Evolutionary conservation across 768 basidiomycete genomes (phyloP).

Genomic region (Russula abietina): DNA sequence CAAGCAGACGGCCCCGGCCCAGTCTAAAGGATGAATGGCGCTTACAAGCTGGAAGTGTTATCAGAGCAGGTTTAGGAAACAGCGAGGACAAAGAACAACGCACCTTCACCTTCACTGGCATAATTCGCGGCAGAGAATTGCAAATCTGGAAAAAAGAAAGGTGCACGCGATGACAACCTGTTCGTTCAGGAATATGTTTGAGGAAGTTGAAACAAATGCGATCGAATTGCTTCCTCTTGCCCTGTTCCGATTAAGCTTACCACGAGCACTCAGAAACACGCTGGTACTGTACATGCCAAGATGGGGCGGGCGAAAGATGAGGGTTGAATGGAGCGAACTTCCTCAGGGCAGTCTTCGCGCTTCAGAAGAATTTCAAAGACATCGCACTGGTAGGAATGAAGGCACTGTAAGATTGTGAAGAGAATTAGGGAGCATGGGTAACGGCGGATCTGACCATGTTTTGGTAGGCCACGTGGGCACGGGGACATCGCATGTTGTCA

Average conservation of each 20-base stretch:
- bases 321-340: neutral
- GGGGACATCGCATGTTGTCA: neutral
- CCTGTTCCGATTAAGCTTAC: neutral
- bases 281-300: neutral
- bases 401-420: neutral
- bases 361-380: neutral
- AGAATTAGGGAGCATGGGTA: neutral
- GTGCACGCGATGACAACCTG: neutral
- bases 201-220: neutral
- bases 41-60: neutral
- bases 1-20: neutral
- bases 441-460: constrained; percentile 2
- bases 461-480: neutral
- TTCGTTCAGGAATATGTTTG: neutral
- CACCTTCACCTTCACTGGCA: too few relatives aligned
- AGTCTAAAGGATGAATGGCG: neutral
- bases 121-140: neutral
- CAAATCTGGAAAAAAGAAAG: neutral
- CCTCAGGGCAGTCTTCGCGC: neutral
- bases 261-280: neutral
- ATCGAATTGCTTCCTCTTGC: neutral
- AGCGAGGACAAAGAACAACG: neutral
- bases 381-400: neutral
- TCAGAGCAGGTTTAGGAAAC: neutral
- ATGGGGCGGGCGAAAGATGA: neutral